phyloP scores from a whole-genome alignment of 2,329 filamentous ascomycete species.

The Aureobasidium lini region DNA sequence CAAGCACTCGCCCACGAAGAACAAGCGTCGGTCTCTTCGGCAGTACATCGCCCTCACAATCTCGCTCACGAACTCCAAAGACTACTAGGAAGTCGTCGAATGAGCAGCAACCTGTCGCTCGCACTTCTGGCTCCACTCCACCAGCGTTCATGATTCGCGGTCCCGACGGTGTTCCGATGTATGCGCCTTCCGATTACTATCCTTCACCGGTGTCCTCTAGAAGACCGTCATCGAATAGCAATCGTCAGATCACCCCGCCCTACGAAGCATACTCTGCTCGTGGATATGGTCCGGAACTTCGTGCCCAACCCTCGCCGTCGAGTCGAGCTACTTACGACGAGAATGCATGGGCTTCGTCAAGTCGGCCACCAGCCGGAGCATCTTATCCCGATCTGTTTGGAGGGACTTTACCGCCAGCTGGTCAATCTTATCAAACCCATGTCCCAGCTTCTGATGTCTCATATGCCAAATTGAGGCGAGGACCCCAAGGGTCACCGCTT shows the following conservation, averaged over 20 bases:
- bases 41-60: slow-evolving; percentile 22
- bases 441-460: slow-evolving; percentile 26
- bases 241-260: slow-evolving; percentile 25
- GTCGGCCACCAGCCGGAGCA: slow-evolving; percentile 31
- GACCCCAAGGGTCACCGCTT: slow-evolving; percentile 17
- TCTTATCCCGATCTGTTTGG: slow-evolving; percentile 32
- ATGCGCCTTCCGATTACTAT: slow-evolving; percentile 28
- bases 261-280: slow-evolving; percentile 19
- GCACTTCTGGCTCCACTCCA: slow-evolving; percentile 18
- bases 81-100: slow-evolving; percentile 19
- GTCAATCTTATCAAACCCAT: slow-evolving; percentile 29
- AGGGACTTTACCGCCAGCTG: slow-evolving; percentile 23
- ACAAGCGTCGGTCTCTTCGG: slow-evolving; percentile 26
- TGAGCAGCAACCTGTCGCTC: slow-evolving; percentile 21
- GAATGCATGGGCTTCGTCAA: slow-evolving; percentile 30
- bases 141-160: slow-evolving; percentile 42
- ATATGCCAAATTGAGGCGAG: slow-evolving; percentile 25
- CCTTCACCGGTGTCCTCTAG: slow-evolving; percentile 17
- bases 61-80: slow-evolving; percentile 26
- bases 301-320: slow-evolving; percentile 32
- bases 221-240: slow-evolving; percentile 23
- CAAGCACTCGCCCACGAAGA: slow-evolving; percentile 28
- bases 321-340: slow-evolving; percentile 31
- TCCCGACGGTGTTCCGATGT: slow-evolving; percentile 41
- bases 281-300: slow-evolving; percentile 14